Conservation (phyloP, 805 yeast species). For the Tetrapisispora phaffii region DNA sequence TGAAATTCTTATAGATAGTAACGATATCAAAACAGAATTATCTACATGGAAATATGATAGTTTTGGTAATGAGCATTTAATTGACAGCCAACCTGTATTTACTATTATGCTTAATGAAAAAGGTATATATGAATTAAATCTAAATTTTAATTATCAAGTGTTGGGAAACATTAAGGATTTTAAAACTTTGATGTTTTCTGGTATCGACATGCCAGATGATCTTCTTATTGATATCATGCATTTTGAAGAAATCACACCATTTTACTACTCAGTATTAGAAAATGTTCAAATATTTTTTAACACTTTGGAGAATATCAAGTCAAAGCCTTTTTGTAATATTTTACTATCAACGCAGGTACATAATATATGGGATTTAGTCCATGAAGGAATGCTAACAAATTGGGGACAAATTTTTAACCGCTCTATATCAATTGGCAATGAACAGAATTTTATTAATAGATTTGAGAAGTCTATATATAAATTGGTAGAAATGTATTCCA, state of each 20-base stretch:
- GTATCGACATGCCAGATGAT: slow-evolving; percentile 48
- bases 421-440: neutral
- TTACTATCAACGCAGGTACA: slow-evolving; percentile 33
- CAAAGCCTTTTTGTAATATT: slow-evolving; percentile 34
- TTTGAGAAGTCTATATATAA: neutral
- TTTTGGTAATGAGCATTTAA: neutral
- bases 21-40: neutral
- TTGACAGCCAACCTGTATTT: slow-evolving; percentile 25
- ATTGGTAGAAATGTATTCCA: neutral
- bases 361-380: slow-evolving; percentile 19
- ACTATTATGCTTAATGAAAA: slow-evolving; percentile 25
- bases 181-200: slow-evolving; percentile 39
- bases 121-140: slow-evolving; percentile 26
- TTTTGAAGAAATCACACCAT: slow-evolving; percentile 45
- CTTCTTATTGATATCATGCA: slow-evolving; percentile 39
- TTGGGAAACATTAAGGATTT: slow-evolving; percentile 44
- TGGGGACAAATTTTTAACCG: neutral
- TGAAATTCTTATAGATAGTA: neutral
- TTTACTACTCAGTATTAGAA: slow-evolving; percentile 45
- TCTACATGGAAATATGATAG: neutral
- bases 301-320: slow-evolving; percentile 24
- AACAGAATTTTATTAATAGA: neutral
- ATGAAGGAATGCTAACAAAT: neutral
- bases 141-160: slow-evolving; percentile 43
- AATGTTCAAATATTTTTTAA: slow-evolving; percentile 35